phyloP scores from a whole-genome alignment of 148 eudicot species.

The Heliamphora exappendiculata region DNA sequence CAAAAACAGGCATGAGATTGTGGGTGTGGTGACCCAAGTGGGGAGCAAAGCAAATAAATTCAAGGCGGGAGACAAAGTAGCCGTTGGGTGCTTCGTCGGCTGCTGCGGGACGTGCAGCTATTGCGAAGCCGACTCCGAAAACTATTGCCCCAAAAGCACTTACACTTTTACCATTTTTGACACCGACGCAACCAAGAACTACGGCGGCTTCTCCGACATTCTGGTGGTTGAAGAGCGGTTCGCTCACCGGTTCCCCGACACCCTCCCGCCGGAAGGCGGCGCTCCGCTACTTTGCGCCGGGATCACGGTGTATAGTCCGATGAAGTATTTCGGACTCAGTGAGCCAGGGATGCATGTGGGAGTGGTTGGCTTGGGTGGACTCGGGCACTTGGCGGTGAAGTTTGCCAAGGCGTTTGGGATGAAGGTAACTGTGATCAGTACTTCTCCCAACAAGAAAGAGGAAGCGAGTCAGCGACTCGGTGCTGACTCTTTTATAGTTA shows the following conservation, averaged over 20 bases:
- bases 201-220: slow-evolving; percentile 4
- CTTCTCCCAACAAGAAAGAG: slow-evolving; percentile 7
- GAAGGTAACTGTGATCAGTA: slow-evolving; percentile 13
- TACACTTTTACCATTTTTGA: background rate
- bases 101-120: background rate
- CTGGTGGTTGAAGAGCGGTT: background rate
- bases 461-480: background rate
- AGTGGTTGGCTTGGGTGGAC: slow-evolving; percentile 9
- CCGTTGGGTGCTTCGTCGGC: background rate
- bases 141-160: background rate
- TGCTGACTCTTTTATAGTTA: slow-evolving; percentile 3
- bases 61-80: slow-evolving; percentile 15
- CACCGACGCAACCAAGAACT: background rate
- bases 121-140: slow-evolving; percentile 3
- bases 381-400: slow-evolving; percentile 9
- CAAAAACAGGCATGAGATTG: slow-evolving; percentile 7
- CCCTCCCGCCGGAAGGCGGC: slow-evolving; percentile 1
- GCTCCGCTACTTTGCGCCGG: slow-evolving; percentile 11
- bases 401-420: slow-evolving; percentile 11
- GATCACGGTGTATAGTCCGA: slow-evolving; percentile 10
- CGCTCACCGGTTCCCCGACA: background rate
- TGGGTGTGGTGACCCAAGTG: slow-evolving; percentile 16
- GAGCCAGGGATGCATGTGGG: slow-evolving; percentile 5
- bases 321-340: slow-evolving; percentile 8
- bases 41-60: slow-evolving; percentile 9